A percentile compares a stretch with the other conserved stretches of the same genome.
phyloP scores from a whole-genome alignment of 306 rosid species.

The Cicer judaicum region DNA sequence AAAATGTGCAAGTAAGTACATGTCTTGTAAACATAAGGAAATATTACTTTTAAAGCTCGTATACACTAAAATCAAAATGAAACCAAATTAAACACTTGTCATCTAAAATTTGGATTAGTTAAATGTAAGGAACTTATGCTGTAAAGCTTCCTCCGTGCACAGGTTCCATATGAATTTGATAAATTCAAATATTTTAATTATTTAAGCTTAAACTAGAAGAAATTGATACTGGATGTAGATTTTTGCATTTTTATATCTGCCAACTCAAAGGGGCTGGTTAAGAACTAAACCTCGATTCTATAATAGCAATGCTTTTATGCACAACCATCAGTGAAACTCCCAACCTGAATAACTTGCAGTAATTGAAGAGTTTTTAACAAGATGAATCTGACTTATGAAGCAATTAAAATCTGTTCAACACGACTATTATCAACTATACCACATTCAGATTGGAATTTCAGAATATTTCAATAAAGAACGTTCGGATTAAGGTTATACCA shows the following conservation, averaged over 20 bases:
- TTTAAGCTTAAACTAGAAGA: conserved; percentile 14
- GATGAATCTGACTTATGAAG: not conserved
- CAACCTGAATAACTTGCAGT: conserved; percentile 9
- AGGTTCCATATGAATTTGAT: not conserved
- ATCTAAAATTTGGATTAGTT: conserved; percentile 8
- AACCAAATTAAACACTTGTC: conserved; percentile 16
- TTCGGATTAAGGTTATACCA: conserved; percentile 58
- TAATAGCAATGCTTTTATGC: conserved; percentile 19
- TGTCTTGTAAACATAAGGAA: not conserved
- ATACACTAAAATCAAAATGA: conserved; percentile 23
- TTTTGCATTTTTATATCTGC: not conserved
- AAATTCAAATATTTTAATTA: not conserved
- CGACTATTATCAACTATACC: conserved; percentile 3
- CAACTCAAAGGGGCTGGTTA: not conserved
- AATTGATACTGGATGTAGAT: not conserved
- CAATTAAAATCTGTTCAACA: conserved; percentile 27
- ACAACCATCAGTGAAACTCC: conserved; percentile 13
- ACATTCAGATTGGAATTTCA: not conserved
- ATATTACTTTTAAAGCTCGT: not conserved
- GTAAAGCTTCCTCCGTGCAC: not conserved
- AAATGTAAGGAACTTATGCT: not conserved
- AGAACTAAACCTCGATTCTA: conserved; percentile 21
- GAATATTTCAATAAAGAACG: conserved; percentile 28
- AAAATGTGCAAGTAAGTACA: conserved; percentile 12
- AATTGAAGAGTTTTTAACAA: conserved; percentile 14